phyloP scores from a whole-genome alignment of 306 rosid genomes.

The Chamaecrista fasciculata region DNA sequence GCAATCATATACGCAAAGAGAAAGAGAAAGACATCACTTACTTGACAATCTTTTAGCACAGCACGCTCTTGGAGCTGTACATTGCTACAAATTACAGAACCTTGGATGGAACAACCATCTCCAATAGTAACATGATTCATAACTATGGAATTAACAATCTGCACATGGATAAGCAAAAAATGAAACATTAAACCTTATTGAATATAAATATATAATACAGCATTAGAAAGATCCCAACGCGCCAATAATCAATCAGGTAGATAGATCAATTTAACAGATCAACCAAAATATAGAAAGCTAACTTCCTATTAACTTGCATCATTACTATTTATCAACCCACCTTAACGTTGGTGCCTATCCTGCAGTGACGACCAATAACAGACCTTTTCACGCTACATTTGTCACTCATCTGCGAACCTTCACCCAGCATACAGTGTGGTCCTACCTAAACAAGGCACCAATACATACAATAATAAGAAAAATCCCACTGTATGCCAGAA shows the following conservation, averaged over 20 bases:
- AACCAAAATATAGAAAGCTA: slow-evolving; percentile 18
- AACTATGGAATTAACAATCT: slow-evolving; percentile 87
- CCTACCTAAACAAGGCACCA: slow-evolving; percentile 72
- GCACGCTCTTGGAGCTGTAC: slow-evolving; percentile 95
- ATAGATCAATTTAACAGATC: neutral
- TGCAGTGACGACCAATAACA: slow-evolving; percentile 97
- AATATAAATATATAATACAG: slow-evolving; percentile 16
- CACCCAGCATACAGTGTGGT: slow-evolving; percentile 98
- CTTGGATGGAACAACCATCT: slow-evolving; percentile 87
- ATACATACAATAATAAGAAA: slow-evolving; percentile 1
- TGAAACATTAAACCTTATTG: neutral
- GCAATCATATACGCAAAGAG: neutral
- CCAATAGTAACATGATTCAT: slow-evolving; percentile 94
- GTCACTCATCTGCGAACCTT: slow-evolving; percentile 97
- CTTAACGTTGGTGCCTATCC: slow-evolving; percentile 97
- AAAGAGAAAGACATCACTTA: slow-evolving; percentile 26
- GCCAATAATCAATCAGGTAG: slow-evolving; percentile 1
- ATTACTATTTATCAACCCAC: slow-evolving; percentile 44
- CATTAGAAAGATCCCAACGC: slow-evolving; percentile 1
- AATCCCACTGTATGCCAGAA: slow-evolving; percentile 12
- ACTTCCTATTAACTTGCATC: slow-evolving; percentile 24
- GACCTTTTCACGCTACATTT: slow-evolving; percentile 97
- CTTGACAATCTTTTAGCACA: slow-evolving; percentile 89
- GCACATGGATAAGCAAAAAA: slow-evolving; percentile 24
- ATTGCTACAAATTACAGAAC: slow-evolving; percentile 89